A percentile compares a stretch with the other conserved stretches of the same genome.
Conservation (phyloP, 2,329 filamentous ascomycete species). For the Hypoxylon sp. region DNA sequence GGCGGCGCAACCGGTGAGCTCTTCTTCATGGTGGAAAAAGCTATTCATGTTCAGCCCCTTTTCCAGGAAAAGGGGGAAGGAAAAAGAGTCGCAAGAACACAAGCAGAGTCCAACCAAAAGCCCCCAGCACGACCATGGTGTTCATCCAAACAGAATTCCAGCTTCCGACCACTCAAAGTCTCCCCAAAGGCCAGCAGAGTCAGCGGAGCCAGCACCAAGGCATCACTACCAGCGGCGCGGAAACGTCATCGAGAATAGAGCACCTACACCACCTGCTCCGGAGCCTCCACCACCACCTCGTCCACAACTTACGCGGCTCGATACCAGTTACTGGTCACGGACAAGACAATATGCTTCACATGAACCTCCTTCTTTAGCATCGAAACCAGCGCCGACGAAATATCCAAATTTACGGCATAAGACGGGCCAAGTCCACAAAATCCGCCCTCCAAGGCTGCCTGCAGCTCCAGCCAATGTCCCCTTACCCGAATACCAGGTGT, state of each 20-base stretch:
- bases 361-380: background rate
- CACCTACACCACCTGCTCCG: slow-evolving; percentile 32
- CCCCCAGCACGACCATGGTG: slow-evolving; percentile 1
- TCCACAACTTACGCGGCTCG: slow-evolving; percentile 1
- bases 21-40: slow-evolving; percentile 28
- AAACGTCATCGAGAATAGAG: slow-evolving; percentile 1
- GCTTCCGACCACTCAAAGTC: slow-evolving; percentile 24
- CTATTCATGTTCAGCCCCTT: background rate
- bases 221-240: slow-evolving; percentile 20
- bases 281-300: slow-evolving; percentile 3
- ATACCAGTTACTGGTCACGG: background rate
- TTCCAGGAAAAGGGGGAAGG: background rate
- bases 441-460: slow-evolving; percentile 4
- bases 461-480: slow-evolving; percentile 12
- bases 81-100: slow-evolving; percentile 4
- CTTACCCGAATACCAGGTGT: slow-evolving; percentile 41
- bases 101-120: slow-evolving; percentile 7
- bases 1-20: slow-evolving; percentile 37
- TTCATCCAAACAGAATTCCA: background rate
- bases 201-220: slow-evolving; percentile 25
- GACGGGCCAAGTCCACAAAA: slow-evolving; percentile 19
- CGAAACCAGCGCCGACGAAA: background rate
- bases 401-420: slow-evolving; percentile 32
- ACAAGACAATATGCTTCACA: background rate
- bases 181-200: slow-evolving; percentile 25